Percentiles rank a stretch among this genome's conserved stretches.
phyloP scores from a whole-genome alignment of 768 basidiomycete species.

The Xerocomus brunneocitrinus region DNA sequence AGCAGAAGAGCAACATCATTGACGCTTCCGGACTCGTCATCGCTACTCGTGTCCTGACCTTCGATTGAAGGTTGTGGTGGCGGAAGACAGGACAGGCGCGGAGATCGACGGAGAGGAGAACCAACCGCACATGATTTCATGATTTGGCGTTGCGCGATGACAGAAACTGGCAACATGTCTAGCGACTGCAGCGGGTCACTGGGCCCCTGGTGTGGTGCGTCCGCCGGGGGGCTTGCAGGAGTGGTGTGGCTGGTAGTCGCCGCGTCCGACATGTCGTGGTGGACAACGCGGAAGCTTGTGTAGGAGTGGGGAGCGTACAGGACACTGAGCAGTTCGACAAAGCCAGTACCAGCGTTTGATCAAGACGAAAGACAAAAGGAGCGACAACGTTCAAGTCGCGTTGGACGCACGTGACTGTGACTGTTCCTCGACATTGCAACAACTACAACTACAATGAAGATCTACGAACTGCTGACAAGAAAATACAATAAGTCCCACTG shows the following conservation, averaged over 20 bases:
- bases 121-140: slow-evolving; percentile 23
- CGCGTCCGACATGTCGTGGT: slow-evolving; percentile 16
- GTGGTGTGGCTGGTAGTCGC: slow-evolving; percentile 24
- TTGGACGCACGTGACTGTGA: slow-evolving; percentile 33
- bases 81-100: slow-evolving; percentile 43
- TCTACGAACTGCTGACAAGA: background rate
- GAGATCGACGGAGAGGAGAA: slow-evolving; percentile 45
- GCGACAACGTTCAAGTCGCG: slow-evolving; percentile 26
- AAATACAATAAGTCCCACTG: background rate
- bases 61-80: slow-evolving; percentile 21
- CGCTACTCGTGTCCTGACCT: slow-evolving; percentile 20
- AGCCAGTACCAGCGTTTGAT: slow-evolving; percentile 9
- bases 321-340: background rate
- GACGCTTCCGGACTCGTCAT: slow-evolving; percentile 30
- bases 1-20: slow-evolving; percentile 21
- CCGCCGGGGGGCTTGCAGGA: slow-evolving; percentile 32
- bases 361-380: slow-evolving; percentile 1
- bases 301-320: background rate
- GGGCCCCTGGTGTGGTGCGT: slow-evolving; percentile 43
- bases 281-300: background rate
- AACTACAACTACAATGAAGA: slow-evolving; percentile 8
- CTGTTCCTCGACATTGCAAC: background rate
- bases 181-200: slow-evolving; percentile 52
- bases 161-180: slow-evolving; percentile 42
- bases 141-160: slow-evolving; percentile 28